These are phyloP conservation scores for Ensete ventricosum DNA, from an alignment of 176 grass and related monocot genomes.

Conservation along the genomic window DNA sequence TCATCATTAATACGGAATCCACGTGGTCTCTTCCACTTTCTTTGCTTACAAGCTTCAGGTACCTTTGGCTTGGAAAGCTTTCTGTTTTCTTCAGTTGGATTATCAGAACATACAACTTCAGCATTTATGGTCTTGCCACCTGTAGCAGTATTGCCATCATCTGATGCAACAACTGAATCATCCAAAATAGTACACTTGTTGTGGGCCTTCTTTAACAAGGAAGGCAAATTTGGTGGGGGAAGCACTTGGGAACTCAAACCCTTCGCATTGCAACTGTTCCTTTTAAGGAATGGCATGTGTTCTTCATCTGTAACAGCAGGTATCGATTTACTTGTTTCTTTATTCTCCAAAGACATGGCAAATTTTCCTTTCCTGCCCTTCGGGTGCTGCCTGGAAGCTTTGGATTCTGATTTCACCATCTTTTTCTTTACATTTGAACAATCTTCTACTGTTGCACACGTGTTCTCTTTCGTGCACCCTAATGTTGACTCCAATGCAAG, in stretches of 20 bases:
- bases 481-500: background rate
- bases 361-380: constrained; percentile 1
- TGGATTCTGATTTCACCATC: background rate
- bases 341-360: background rate
- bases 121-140: constrained; percentile 22
- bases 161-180: constrained; percentile 31
- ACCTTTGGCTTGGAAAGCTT: constrained; percentile 22
- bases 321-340: background rate
- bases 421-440: background rate
- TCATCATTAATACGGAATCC: constrained; percentile 83
- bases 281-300: background rate
- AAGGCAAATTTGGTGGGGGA: background rate
- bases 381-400: background rate
- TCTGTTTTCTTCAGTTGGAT: constrained; percentile 23
- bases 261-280: background rate
- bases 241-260: background rate
- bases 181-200: background rate
- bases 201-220: background rate
- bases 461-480: background rate
- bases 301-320: background rate
- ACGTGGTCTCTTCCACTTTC: constrained; percentile 56
- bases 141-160: constrained; percentile 16
- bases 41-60: constrained; percentile 30
- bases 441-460: background rate
- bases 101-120: constrained; percentile 16